Percentiles rank a stretch among this genome's conserved stretches.
phyloP scores from a whole-genome alignment of 148 eudicot genomes.

The Fagopyrum homotropicum region DNA sequence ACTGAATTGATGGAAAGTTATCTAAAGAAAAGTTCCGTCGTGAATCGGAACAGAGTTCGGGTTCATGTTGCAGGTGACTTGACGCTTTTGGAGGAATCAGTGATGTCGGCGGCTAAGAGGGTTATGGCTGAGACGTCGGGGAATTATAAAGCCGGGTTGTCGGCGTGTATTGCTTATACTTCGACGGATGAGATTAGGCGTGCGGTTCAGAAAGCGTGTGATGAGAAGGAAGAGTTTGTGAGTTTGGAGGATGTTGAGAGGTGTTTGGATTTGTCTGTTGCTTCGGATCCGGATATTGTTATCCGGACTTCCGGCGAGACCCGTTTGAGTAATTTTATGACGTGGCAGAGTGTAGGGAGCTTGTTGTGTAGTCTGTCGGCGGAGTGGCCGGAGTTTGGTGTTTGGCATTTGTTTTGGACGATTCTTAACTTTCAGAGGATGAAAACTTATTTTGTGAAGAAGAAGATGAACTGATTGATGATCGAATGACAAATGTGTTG shows the following conservation, averaged over 20 bases:
- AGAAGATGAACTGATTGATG: slow-evolving; percentile 23
- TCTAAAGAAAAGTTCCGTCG: slow-evolving; percentile 19
- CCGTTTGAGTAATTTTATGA: slow-evolving; percentile 64
- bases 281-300: slow-evolving; percentile 6
- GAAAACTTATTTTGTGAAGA: slow-evolving; percentile 24
- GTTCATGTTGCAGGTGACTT: slow-evolving; percentile 29
- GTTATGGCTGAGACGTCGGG: slow-evolving; percentile 24
- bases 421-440: slow-evolving; percentile 42
- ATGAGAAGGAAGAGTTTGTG: slow-evolving; percentile 35
- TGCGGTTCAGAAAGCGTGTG: slow-evolving; percentile 46
- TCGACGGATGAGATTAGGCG: slow-evolving; percentile 61
- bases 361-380: slow-evolving; percentile 44
- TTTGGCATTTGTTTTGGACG: slow-evolving; percentile 52
- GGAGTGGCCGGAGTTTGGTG: slow-evolving; percentile 69
- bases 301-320: slow-evolving; percentile 52
- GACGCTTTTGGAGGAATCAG: slow-evolving; percentile 18
- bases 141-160: slow-evolving; percentile 17
- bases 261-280: not conserved
- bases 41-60: slow-evolving; percentile 26
- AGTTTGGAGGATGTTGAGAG: slow-evolving; percentile 1
- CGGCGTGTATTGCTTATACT: slow-evolving; percentile 55
- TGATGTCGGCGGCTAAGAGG: slow-evolving; percentile 24
- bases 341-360: slow-evolving; percentile 59
- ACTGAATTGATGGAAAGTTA: slow-evolving; percentile 27
- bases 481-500: too few relatives aligned